Base-by-base conservation (phyloP, 2,329 filamentous ascomycete genomes). In the Lasiodiplodia sp. region DNA sequence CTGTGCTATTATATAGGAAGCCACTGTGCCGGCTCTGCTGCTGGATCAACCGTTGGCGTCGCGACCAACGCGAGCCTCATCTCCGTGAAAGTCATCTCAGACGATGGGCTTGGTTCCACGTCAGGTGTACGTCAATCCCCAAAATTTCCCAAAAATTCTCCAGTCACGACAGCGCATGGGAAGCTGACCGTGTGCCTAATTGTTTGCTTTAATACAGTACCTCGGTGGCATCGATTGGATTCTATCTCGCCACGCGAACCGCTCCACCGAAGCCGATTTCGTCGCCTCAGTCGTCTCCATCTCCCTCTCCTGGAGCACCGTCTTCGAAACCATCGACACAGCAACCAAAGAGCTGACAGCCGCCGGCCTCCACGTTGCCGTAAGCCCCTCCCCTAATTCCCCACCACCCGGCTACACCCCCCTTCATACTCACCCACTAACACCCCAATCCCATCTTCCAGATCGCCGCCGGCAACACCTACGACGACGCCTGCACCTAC, bases 221-320 rank as follows among this genome's bases (percentile, higher is more conserved):
- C 78, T 80, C 72, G 77, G 78, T 65, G 79, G 79, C 51, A 79
- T 81, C 71, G 78, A 79, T 73, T 79, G 68, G 47, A 76, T 76
- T 55, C 74, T 77, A 66, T 76, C 75, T 70, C 77, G 79, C 38
- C 72, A 72, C 57, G 75, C 72, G 70, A 78, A 75, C 63, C 77
- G 78, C 64, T 60, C 73, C 21, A 77, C 75, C 23, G 77, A 78
- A 69, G 73, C 74, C 64, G 79, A 78, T 63, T 68, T 63, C 37
- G 68, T 69, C 44, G 70, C 69, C 21, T 68, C 79, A 49, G 76
- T 82, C 56, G 78, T 76, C 68, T 79, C 76, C 75, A 73, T 80
- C 78, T 82, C 79, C 47, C 77, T 83, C 51, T 78, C 79, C 34
- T 64, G 71, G 73, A 65, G 73, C 72, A 47, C 73, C 75, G 69